These are phyloP conservation scores for Rostrohypoxylon terebratum DNA, from an alignment of 495 filamentous ascomycete genomes.

Conservation along the genomic window DNA sequence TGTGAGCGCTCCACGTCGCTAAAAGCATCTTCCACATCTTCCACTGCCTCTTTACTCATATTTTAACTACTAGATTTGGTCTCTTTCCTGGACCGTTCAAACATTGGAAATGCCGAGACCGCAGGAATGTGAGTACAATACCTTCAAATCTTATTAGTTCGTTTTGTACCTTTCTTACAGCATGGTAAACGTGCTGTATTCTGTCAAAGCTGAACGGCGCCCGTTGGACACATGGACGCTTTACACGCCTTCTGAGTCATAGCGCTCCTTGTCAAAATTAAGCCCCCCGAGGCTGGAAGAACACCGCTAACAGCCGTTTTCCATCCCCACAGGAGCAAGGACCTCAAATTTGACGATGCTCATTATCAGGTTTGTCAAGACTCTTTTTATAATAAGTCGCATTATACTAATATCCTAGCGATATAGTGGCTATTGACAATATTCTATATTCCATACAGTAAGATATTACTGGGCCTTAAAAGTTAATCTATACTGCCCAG, in stretches of 20 bases:
- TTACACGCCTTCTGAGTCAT: background rate
- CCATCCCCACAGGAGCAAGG: constrained; percentile 39
- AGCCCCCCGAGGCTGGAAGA: background rate
- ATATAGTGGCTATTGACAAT: constrained; percentile 79
- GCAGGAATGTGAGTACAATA: constrained; percentile 56
- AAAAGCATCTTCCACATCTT: background rate
- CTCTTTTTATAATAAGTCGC: too few relatives aligned
- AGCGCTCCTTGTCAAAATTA: background rate
- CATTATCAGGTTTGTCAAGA: constrained; percentile 52
- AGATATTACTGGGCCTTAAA: background rate
- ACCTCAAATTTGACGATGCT: constrained; percentile 54
- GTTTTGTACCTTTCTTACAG: background rate
- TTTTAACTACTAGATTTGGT: constrained; percentile 64
- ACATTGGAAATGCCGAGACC: constrained; percentile 74
- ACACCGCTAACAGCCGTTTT: constrained; percentile 3
- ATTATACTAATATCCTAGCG: constrained; percentile 1
- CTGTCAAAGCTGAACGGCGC: background rate
- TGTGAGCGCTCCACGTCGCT: constrained; percentile 21
- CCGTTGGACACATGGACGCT: too few relatives aligned
- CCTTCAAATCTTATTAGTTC: background rate
- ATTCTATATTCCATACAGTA: constrained; percentile 76
- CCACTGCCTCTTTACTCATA: constrained; percentile 11
- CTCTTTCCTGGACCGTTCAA: constrained; percentile 75
- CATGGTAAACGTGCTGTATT: background rate
- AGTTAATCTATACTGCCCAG: background rate